Base-by-base conservation (phyloP, 768 basidiomycete genomes). In the Auricularia sp. region DNA sequence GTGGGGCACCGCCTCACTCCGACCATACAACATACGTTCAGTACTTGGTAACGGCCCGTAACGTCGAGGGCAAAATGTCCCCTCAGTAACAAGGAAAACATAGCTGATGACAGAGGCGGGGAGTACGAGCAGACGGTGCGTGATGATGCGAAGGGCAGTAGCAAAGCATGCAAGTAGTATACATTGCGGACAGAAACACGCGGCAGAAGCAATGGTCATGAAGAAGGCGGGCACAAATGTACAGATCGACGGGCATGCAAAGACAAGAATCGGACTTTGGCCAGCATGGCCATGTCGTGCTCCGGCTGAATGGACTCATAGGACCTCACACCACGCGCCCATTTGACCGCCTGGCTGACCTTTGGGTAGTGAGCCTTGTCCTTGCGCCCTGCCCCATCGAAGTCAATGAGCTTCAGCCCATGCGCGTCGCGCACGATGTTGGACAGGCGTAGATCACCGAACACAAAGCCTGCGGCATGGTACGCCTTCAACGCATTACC, bases 341-440 rank as follows among this genome's bases (percentile, higher is more conserved):
- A 44, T 1, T 44, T 18, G 18, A 44, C 11, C 43, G 2, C 11
- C 43, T 10, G 10, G 1, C 3, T 44, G 43, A 44, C 3, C 43
- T 44, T 44, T 18, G 70, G 71, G 58, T 72, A 72, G 34, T 62
- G 34, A 14, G 62, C 69, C 44, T 67, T 61, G 16, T 68, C 70
- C n/a, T 65, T 61, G 61, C 65, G 58, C n/a, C 78, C 77, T 42
- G 73, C 68, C 78, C 76, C 77, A 65, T 77, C 73, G 62, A 78
- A 79, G 66, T 78, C 77, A 36, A 79, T 72, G 8, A 78, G 62
- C 61, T n/a, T n/a, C n/a, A n/a, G n/a, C n/a, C n/a, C n/a, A n/a
- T n/a, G 73, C 69, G 44, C 34, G 10, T 54, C 62, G 7, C 66
- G 66, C 53, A 75, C 64, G 29, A 79, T 66, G 63, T 79, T 79